phyloP scores from a whole-genome alignment of 2,329 filamentous ascomycete species.

The Talaromyces rugulosus region DNA sequence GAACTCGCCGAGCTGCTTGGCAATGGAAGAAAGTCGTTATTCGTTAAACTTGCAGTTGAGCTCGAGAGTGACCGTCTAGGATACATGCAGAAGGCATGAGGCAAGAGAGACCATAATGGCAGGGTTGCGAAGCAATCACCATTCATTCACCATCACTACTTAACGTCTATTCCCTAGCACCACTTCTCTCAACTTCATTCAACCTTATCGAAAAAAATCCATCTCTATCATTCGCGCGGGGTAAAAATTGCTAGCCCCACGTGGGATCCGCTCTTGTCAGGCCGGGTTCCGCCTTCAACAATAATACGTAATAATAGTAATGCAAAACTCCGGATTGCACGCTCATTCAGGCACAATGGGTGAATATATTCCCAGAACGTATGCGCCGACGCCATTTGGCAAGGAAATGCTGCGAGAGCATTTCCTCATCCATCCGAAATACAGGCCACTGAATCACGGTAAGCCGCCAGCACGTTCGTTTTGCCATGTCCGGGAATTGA shows the following conservation, averaged over 20 bases:
- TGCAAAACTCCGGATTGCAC: neutral
- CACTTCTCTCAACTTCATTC: neutral
- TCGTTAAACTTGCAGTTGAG: neutral
- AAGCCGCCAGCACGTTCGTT: constrained; percentile 13
- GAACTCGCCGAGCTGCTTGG: neutral
- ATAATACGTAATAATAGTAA: neutral
- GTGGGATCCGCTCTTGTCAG: neutral
- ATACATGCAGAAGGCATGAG: neutral
- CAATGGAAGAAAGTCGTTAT: neutral
- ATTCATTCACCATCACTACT: neutral
- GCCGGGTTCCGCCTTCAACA: neutral
- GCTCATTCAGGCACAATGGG: constrained; percentile 4
- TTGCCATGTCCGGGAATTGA: neutral
- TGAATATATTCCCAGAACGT: neutral
- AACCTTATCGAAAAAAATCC: neutral
- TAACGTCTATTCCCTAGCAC: neutral
- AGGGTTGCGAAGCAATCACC: too few relatives aligned
- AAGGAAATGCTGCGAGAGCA: constrained; percentile 52
- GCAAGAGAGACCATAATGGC: too few relatives aligned
- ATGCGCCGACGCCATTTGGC: constrained; percentile 43
- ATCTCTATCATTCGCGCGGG: neutral
- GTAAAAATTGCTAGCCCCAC: neutral
- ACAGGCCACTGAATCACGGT: constrained; percentile 77
- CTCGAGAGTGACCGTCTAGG: neutral
- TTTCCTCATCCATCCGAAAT: constrained; percentile 66